Evolutionary conservation across 441 rosid species (phyloP).

Genomic region (Mallotus repandus): DNA sequence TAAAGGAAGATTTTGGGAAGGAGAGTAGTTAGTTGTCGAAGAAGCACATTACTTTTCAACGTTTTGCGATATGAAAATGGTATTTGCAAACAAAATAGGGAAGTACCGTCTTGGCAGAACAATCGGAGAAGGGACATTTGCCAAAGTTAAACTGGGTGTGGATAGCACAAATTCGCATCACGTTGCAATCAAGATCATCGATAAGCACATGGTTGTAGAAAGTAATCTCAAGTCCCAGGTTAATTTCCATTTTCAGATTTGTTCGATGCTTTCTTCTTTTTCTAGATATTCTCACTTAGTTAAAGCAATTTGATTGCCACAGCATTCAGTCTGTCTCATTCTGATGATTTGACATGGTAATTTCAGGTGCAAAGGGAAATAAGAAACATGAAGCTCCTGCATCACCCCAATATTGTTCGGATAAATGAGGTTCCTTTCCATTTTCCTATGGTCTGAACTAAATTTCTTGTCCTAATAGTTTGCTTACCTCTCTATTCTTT

Average conservation of each 20-base stretch:
- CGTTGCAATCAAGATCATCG: conserved; percentile 82
- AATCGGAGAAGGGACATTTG: conserved; percentile 87
- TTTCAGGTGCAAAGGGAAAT: conserved; percentile 78
- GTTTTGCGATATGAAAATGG: conserved; percentile 32
- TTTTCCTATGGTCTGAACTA: conserved; percentile 4
- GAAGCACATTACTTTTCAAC: not conserved
- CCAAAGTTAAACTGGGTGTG: conserved; percentile 84
- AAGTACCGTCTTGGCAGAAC: conserved; percentile 69
- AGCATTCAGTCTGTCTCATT: not conserved
- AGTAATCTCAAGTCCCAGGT: conserved; percentile 74
- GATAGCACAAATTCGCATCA: conserved; percentile 51
- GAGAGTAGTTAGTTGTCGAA: not conserved
- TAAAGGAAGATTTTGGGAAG: conserved; percentile 27
- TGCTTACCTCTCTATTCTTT: not conserved
- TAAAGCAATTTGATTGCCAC: not conserved
- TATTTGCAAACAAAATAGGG: conserved; percentile 50
- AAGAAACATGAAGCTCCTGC: conserved; percentile 79
- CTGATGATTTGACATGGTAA: conserved; percentile 10
- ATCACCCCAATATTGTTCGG: conserved; percentile 75
- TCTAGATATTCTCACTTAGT: not conserved
- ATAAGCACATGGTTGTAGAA: conserved; percentile 63
- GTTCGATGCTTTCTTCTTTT: not conserved
- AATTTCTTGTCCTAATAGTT: not conserved
- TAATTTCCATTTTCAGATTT: conserved; percentile 1
- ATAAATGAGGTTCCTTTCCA: conserved; percentile 66